Percentiles rank a stretch among this genome's conserved stretches.
Conservation (phyloP, 2,329 filamentous ascomycete genomes). For the Diaporthe humulicola region DNA sequence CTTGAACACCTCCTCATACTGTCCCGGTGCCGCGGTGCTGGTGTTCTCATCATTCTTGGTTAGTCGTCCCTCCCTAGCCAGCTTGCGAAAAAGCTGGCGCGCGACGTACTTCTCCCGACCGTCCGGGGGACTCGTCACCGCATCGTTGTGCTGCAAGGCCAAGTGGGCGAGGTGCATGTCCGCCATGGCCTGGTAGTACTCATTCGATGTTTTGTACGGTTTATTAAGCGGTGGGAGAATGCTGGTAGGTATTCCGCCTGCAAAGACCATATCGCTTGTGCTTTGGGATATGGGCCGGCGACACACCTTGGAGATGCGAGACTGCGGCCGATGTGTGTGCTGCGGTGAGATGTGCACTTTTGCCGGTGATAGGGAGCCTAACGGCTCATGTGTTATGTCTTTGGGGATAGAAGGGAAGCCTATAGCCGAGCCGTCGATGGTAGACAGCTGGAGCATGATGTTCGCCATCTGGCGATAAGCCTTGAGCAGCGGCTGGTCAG, state of each 20-base stretch:
- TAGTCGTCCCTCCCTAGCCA: conserved; percentile 38
- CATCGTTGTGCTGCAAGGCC: conserved; percentile 53
- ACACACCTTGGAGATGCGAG: not conserved
- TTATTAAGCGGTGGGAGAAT: not conserved
- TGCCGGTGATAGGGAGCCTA: not conserved
- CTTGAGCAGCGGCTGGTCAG: conserved; percentile 11
- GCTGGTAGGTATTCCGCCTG: not conserved
- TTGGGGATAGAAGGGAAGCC: not conserved
- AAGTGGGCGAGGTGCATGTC: conserved; percentile 55
- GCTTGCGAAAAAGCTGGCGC: conserved; percentile 50
- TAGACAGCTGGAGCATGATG: conserved; percentile 33
- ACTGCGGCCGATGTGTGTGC: not conserved
- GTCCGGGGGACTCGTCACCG: conserved; percentile 48
- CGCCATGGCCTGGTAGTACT: conserved; percentile 52
- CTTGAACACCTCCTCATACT: conserved; percentile 7
- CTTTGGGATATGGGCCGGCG: not conserved
- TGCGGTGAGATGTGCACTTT: not conserved
- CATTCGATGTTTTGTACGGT: conserved; percentile 42
- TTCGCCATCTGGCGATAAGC: conserved; percentile 33
- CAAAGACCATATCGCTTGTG: conserved; percentile 10
- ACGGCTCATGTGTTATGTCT: not conserved
- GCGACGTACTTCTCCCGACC: conserved; percentile 51
- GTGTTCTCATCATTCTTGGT: not conserved
- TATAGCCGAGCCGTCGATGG: conserved; percentile 4
- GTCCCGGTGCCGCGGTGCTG: not conserved